Base-by-base conservation (phyloP, 2,329 filamentous ascomycete species). In the Cytospora leucostoma region DNA sequence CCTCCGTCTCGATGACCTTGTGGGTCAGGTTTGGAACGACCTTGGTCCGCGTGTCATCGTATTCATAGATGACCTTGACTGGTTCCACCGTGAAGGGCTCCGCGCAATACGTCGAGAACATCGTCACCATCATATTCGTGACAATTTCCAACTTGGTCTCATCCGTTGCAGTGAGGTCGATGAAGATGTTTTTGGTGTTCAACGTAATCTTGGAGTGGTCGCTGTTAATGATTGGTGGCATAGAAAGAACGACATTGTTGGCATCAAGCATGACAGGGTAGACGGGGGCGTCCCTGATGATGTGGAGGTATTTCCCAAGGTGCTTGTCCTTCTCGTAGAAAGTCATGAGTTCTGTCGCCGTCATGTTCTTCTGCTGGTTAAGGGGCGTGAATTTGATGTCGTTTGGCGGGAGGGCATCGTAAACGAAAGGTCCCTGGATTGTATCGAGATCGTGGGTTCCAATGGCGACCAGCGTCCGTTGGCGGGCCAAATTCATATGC, bases 161-260 rank as follows among this genome's bases (percentile, higher is more conserved):
- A 75, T 99, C 95, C 49, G 93, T 94, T 49, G 93, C 96, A 8
- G 95, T 99, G 71, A 97, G 93, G 78, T 99, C 95, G 75, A 99
- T 96, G 77, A 99, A 91, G 72, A 99, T 87, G 72, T 99, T 97
- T 73, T 85, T 94, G 64, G 93, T 98, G 74, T 96, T 80, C 52
- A 96, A 80, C 8, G 88, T 92, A 74, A 99, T 99, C 79, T 99
- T 99, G 72, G 93, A 97, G 79, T 95, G 93, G 73, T 99, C 87
- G 71, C 93, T 88, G 80, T 99, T 99, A 82, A 99, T 99, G 71
- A 99, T 98, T 19, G 95, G 95, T 1, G 95, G 95, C 71, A 99
- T 83, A 8, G 94, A 98, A 79, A 95, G 94, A 40, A 99, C 93
- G 52, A 86, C 87, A 51, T 88, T 84, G 74, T 97, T 91, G 59